These are phyloP conservation scores for Tolypocladium tropicale DNA, from an alignment of 2,329 filamentous ascomycete species.

Conservation along the genomic window DNA sequence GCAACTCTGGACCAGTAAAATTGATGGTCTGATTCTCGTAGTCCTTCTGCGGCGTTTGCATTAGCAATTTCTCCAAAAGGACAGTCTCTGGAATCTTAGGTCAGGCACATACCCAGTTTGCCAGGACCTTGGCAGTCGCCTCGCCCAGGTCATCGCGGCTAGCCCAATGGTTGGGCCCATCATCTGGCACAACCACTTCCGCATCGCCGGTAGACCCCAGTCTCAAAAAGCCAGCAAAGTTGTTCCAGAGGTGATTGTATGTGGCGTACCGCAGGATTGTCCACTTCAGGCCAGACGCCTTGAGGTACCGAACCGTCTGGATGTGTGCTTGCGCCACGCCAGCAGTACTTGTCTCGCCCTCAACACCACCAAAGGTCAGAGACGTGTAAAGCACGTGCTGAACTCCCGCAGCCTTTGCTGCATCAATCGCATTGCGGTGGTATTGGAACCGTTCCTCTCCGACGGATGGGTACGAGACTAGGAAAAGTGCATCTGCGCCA, in stretches of 20 bases:
- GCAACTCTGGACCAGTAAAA: not conserved
- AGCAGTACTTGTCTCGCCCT: not conserved
- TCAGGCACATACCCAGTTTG: not conserved
- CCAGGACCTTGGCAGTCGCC: not conserved
- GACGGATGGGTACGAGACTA: not conserved
- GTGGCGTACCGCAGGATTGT: not conserved
- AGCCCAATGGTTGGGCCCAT: not conserved
- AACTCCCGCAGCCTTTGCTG: not conserved
- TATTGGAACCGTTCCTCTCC: not conserved
- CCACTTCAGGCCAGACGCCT: not conserved
- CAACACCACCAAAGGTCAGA: not conserved
- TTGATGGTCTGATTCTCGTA: not conserved
- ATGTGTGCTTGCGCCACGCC: not conserved
- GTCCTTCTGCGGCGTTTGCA: not conserved
- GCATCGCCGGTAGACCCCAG: not conserved
- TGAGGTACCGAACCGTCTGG: not conserved
- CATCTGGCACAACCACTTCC: not conserved
- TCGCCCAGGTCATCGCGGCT: not conserved
- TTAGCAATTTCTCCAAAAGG: not conserved
- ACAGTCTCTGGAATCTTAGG: no score
- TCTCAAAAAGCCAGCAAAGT: not conserved
- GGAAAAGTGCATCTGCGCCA: not conserved
- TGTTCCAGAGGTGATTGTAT: not conserved
- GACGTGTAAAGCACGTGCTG: not conserved
- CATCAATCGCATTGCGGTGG: not conserved